A percentile compares a stretch with the other conserved stretches of the same genome.
phyloP scores from a whole-genome alignment of 768 basidiomycete genomes.

The Melanogaster broomeanus region DNA sequence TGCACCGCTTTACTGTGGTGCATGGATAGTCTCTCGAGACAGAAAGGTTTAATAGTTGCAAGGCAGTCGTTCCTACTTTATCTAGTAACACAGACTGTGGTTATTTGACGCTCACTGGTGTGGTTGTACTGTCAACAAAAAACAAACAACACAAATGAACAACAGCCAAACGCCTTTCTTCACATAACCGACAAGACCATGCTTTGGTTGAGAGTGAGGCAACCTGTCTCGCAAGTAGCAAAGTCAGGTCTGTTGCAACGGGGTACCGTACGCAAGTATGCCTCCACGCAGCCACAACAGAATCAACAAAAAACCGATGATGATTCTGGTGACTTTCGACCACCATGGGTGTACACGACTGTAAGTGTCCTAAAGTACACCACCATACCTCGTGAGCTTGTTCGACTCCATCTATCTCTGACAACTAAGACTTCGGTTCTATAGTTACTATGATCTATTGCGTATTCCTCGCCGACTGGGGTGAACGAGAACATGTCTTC shows the following conservation, averaged over 20 bases:
- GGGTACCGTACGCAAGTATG: conserved; percentile 4
- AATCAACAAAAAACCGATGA: conserved; percentile 12
- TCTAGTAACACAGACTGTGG: too few relatives aligned
- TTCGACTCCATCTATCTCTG: neutral
- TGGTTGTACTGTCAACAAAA: too few relatives aligned
- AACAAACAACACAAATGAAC: neutral
- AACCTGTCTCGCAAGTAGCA: conserved; percentile 1
- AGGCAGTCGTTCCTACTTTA: too few relatives aligned
- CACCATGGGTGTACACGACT: conserved; percentile 59
- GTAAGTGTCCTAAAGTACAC: conserved; percentile 54
- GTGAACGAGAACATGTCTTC: conserved; percentile 72
- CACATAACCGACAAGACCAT: neutral
- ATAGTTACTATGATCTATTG: conserved; percentile 57
- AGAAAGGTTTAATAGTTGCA: too few relatives aligned
- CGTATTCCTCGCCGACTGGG: conserved; percentile 66
- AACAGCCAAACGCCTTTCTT: conserved; percentile 1
- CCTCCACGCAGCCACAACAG: conserved; percentile 15
- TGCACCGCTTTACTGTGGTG: too few relatives aligned
- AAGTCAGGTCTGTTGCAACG: conserved; percentile 1
- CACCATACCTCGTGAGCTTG: conserved; percentile 53
- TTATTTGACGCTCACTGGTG: too few relatives aligned
- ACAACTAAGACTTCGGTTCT: neutral
- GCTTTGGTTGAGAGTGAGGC: conserved; percentile 7
- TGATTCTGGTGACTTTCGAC: conserved; percentile 48
- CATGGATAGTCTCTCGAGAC: too few relatives aligned